Conservation (phyloP, 768 basidiomycete genomes). For the Lentinula sp. region DNA sequence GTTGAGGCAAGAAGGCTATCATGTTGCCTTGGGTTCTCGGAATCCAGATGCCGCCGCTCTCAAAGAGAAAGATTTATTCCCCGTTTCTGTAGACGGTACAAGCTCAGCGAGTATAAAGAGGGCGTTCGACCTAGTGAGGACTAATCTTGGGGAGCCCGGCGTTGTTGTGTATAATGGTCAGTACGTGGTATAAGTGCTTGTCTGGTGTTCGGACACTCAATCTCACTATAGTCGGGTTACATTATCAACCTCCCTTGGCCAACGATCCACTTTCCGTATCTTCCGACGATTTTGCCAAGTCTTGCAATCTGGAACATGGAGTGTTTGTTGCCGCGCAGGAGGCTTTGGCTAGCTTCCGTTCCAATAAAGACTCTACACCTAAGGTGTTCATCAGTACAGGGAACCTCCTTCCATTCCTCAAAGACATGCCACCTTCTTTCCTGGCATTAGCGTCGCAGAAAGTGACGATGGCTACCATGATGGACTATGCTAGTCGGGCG, state of each 20-base stretch:
- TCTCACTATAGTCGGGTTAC: conserved; percentile 10
- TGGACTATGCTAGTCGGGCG: conserved; percentile 15
- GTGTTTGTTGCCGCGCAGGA: conserved; percentile 21
- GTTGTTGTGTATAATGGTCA: conserved; percentile 42
- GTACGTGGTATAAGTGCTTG: conserved; percentile 6
- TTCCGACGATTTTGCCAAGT: conserved; percentile 13
- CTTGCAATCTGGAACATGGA: conserved; percentile 10
- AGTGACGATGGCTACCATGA: conserved; percentile 13
- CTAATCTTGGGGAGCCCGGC: conserved; percentile 33
- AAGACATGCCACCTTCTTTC: conserved; percentile 6
- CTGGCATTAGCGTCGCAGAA: conserved; percentile 20
- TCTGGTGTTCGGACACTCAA: background rate
- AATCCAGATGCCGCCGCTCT: conserved; percentile 13
- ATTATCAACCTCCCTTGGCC: conserved; percentile 9
- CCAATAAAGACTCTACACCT: conserved; percentile 14
- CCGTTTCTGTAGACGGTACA: conserved; percentile 31
- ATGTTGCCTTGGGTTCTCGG: conserved; percentile 22
- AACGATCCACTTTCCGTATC: conserved; percentile 19
- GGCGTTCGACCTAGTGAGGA: conserved; percentile 30
- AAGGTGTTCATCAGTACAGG: conserved; percentile 27
- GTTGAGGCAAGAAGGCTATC: conserved; percentile 21
- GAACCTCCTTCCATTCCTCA: conserved; percentile 19
- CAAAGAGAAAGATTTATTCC: conserved; percentile 17
- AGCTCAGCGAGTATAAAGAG: conserved; percentile 21
- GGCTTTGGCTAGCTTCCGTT: conserved; percentile 19